phyloP scores from a whole-genome alignment of 257 asterid species.

The Knoxia roxburghii region DNA sequence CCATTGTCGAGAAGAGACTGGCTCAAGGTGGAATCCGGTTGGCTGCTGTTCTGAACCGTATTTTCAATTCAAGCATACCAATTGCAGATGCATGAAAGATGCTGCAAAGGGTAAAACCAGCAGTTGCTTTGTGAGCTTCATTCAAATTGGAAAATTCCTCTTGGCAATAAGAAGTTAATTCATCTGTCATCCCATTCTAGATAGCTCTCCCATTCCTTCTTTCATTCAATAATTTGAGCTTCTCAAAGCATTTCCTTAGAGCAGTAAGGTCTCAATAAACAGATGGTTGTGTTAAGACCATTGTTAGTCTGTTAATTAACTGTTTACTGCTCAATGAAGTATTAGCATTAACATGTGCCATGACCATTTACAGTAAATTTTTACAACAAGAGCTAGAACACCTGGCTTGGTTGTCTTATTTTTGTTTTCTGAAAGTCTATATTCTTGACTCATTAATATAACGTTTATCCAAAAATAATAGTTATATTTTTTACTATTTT shows the following conservation, averaged over 20 bases:
- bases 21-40: conserved; percentile 78
- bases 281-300: not conserved
- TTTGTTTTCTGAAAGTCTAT: too few species aligned
- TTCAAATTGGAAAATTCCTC: not conserved
- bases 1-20: conserved; percentile 72
- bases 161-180: not conserved
- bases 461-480: too few species aligned
- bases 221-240: not conserved
- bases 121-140: not conserved
- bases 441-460: too few species aligned
- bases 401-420: too few species aligned
- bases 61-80: conserved; percentile 37
- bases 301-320: not conserved
- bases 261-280: not conserved
- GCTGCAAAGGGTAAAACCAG: not conserved
- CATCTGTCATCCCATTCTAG: not conserved
- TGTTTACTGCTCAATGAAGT: not conserved
- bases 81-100: conserved; percentile 43
- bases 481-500: too few species aligned
- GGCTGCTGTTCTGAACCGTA: conserved; percentile 75
- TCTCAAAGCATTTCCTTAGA: not conserved
- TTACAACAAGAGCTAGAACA: too few species aligned
- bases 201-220: not conserved
- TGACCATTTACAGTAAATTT: too few species aligned
- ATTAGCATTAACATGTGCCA: not conserved